phyloP scores from a whole-genome alignment of 352 stramenopile genomes.

The Phytophthora constricta region DNA sequence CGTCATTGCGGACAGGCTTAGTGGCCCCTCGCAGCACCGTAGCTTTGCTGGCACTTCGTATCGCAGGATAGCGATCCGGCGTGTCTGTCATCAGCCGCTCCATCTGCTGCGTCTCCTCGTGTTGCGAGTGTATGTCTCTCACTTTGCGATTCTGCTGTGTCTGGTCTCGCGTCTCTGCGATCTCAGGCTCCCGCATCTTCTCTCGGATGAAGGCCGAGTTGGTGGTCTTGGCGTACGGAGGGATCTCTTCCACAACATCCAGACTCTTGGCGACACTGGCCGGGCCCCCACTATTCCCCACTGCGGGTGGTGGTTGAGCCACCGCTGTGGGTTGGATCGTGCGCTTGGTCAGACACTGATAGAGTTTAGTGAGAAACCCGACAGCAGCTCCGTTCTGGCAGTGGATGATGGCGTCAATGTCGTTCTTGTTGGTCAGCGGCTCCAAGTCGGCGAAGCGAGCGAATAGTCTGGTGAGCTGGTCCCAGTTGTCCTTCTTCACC shows the following conservation, averaged over 20 bases:
- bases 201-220: conserved; percentile 85
- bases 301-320: conserved; percentile 13
- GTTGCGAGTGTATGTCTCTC: conserved; percentile 63
- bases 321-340: conserved; percentile 73
- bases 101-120: conserved; percentile 84
- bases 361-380: conserved; percentile 87
- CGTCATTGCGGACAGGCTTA: conserved; percentile 75
- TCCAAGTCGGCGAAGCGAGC: conserved; percentile 76
- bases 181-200: conserved; percentile 77
- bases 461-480: conserved; percentile 87
- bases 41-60: conserved; percentile 66
- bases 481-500: conserved; percentile 94
- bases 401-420: conserved; percentile 89
- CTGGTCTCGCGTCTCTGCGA: conserved; percentile 79
- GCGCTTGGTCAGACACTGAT: conserved; percentile 91
- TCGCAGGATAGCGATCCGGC: conserved; percentile 68
- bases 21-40: conserved; percentile 67
- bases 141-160: conserved; percentile 71
- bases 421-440: conserved; percentile 47
- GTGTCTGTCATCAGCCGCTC: conserved; percentile 69
- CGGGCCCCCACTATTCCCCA: too few relatives aligned
- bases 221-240: conserved; percentile 86
- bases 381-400: conserved; percentile 90
- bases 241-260: conserved; percentile 52
- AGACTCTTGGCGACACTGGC: conserved; percentile 35